Conservation (phyloP, 1,284 basidiomycete species). For the Wolfiporia cocos region DNA sequence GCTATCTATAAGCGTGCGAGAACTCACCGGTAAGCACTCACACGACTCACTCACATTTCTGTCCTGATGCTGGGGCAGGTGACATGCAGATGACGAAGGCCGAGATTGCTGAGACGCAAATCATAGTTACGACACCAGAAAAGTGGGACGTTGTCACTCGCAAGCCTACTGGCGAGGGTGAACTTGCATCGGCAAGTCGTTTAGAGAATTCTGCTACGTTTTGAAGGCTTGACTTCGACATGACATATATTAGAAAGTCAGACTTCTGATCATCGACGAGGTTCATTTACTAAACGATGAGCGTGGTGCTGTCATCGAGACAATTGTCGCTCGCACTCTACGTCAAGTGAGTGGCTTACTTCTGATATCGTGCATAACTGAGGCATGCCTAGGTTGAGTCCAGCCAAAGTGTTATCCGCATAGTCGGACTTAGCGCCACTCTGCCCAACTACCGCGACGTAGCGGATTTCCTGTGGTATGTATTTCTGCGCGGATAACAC, state of each 20-base stretch:
- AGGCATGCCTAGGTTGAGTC: slow-evolving; percentile 76
- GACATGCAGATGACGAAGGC: slow-evolving; percentile 97
- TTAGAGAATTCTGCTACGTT: too few relatives aligned
- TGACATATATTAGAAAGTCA: slow-evolving; percentile 74
- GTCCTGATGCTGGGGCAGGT: slow-evolving; percentile 42
- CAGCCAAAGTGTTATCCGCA: slow-evolving; percentile 95
- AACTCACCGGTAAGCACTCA: slow-evolving; percentile 70
- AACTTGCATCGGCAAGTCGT: slow-evolving; percentile 77
- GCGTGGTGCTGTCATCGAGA: slow-evolving; percentile 97
- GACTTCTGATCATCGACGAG: slow-evolving; percentile 96
- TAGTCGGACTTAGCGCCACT: slow-evolving; percentile 97
- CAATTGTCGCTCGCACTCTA: slow-evolving; percentile 94
- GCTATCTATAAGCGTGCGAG: slow-evolving; percentile 84
- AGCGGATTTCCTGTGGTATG: slow-evolving; percentile 86
- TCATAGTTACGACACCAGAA: slow-evolving; percentile 98
- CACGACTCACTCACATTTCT: not conserved
- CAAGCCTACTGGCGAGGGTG: slow-evolving; percentile 95
- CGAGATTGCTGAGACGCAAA: slow-evolving; percentile 94
- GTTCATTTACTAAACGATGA: slow-evolving; percentile 98
- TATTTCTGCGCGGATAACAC: too few relatives aligned
- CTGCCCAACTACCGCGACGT: slow-evolving; percentile 98
- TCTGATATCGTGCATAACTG: slow-evolving; percentile 1
- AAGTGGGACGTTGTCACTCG: slow-evolving; percentile 99
- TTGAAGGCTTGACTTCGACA: too few relatives aligned
- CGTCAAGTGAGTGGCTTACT: slow-evolving; percentile 56